phyloP scores from a whole-genome alignment of 2,329 filamentous ascomycete species.

The Nemania sp. region DNA sequence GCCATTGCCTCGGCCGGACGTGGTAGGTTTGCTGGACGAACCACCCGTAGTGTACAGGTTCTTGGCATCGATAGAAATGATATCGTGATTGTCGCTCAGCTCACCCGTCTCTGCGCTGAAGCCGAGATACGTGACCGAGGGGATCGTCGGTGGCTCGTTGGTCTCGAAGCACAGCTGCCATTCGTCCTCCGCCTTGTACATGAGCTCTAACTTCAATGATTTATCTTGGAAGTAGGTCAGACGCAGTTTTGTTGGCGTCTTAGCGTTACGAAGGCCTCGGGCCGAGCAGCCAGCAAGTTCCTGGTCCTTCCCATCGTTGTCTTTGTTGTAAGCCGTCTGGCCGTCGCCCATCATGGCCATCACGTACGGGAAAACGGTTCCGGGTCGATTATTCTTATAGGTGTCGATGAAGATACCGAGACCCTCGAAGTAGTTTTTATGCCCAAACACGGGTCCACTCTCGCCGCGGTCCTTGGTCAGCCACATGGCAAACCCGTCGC shows the following conservation, averaged over 20 bases:
- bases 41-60: constrained; percentile 78
- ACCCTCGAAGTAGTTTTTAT: constrained; percentile 86
- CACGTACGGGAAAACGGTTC: constrained; percentile 93
- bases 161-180: constrained; percentile 91
- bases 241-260: constrained; percentile 79
- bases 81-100: constrained; percentile 96
- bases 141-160: constrained; percentile 73
- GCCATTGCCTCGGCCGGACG: constrained; percentile 45
- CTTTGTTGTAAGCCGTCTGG: constrained; percentile 85
- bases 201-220: constrained; percentile 83
- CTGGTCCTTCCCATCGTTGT: constrained; percentile 89
- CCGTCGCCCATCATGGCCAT: constrained; percentile 99
- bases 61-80: constrained; percentile 81
- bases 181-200: constrained; percentile 88
- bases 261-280: constrained; percentile 81
- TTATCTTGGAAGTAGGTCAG: constrained; percentile 98
- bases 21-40: constrained; percentile 45
- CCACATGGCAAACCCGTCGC: constrained; percentile 98
- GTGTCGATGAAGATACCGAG: constrained; percentile 96
- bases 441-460: constrained; percentile 84
- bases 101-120: constrained; percentile 93
- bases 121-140: constrained; percentile 73
- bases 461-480: constrained; percentile 89
- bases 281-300: constrained; percentile 96
- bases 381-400: constrained; percentile 98